Percentiles rank a stretch among this genome's conserved stretches.
Conservation (phyloP, 1,284 basidiomycete genomes). For the Moesziomyces parantarcticus region DNA sequence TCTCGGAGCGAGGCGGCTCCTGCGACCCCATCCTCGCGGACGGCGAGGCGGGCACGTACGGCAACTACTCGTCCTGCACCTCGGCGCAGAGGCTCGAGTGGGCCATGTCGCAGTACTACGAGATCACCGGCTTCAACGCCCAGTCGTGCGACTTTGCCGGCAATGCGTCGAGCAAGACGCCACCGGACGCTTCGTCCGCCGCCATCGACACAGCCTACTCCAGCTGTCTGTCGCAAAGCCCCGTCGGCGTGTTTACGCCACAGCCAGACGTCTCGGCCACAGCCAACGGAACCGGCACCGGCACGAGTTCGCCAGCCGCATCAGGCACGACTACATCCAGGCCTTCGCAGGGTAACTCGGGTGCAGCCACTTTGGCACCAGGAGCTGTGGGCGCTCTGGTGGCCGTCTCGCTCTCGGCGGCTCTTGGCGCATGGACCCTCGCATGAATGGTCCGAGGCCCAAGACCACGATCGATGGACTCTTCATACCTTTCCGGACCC, state of each 20-base stretch:
- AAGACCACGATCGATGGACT: neutral
- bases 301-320: neutral
- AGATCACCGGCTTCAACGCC: conserved; percentile 74
- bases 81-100: conserved; percentile 75
- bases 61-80: conserved; percentile 78
- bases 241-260: conserved; percentile 69
- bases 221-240: conserved; percentile 77
- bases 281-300: conserved; percentile 1
- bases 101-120: conserved; percentile 83
- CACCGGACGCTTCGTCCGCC: conserved; percentile 72
- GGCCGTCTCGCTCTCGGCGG: no score
- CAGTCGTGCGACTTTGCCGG: conserved; percentile 79
- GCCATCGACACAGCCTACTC: conserved; percentile 75
- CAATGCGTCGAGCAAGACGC: conserved; percentile 81
- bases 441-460: neutral
- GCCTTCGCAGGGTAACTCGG: conserved; percentile 4
- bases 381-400: no score
- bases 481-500: neutral
- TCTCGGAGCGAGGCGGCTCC: conserved; percentile 71
- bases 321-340: neutral
- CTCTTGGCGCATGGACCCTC: neutral
- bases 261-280: conserved; percentile 9
- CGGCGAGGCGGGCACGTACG: conserved; percentile 81
- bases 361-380: neutral
- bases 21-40: conserved; percentile 80